phyloP scores from a whole-genome alignment of 1,139 yeast species.

The Saccharomyces hybrid region DNA sequence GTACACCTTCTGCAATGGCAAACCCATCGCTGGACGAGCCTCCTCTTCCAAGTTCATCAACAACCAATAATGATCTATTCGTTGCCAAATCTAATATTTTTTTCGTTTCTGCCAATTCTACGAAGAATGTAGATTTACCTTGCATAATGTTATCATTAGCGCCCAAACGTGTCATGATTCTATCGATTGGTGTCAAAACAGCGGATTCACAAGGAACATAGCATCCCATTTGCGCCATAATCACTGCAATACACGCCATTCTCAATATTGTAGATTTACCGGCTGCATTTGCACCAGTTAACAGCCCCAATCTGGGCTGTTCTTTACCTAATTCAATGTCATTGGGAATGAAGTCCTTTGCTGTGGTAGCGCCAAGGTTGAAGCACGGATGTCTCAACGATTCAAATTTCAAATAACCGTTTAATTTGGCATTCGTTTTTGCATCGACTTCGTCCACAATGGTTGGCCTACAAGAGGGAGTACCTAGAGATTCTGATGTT shows the following conservation, averaged over 20 bases:
- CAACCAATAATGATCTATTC: slow-evolving; percentile 68
- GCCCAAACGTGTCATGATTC: slow-evolving; percentile 93
- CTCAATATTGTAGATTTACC: slow-evolving; percentile 93
- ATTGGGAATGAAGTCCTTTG: slow-evolving; percentile 82
- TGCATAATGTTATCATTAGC: slow-evolving; percentile 97
- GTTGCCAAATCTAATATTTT: slow-evolving; percentile 82
- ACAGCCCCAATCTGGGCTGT: slow-evolving; percentile 62
- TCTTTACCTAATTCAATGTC: slow-evolving; percentile 72
- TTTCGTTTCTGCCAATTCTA: slow-evolving; percentile 89
- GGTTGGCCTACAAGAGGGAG: slow-evolving; percentile 78
- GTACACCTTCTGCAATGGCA: slow-evolving; percentile 92
- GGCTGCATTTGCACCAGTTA: slow-evolving; percentile 98
- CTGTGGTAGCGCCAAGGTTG: slow-evolving; percentile 43
- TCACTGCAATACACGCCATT: slow-evolving; percentile 89
- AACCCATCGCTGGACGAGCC: slow-evolving; percentile 96
- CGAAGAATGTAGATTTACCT: slow-evolving; percentile 92
- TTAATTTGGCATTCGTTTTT: slow-evolving; percentile 21
- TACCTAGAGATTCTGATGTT: slow-evolving; percentile 73
- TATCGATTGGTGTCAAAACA: slow-evolving; percentile 70
- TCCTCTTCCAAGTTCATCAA: slow-evolving; percentile 96
- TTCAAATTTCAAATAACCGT: slow-evolving; percentile 50
- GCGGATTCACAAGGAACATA: slow-evolving; percentile 77
- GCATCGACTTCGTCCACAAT: slow-evolving; percentile 48
- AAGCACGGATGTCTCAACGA: slow-evolving; percentile 92
- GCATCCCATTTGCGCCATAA: slow-evolving; percentile 91